Evolutionary conservation across 108 stramenopile species (phyloP).

Genomic region (Craspedostauros australis): DNA sequence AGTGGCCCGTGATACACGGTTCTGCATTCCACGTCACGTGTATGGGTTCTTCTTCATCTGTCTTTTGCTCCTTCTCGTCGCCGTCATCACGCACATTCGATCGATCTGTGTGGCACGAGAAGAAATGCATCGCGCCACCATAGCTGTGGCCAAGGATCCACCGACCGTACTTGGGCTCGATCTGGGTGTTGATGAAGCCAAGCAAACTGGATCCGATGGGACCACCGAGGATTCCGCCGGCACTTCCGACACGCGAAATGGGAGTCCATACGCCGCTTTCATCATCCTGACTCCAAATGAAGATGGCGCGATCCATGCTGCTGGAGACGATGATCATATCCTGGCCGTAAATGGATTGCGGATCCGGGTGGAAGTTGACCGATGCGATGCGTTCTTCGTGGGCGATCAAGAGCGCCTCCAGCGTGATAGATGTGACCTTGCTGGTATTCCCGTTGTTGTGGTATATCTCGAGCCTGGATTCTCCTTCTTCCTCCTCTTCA

Average conservation of each 20-base stretch:
- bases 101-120: slow-evolving; percentile 6
- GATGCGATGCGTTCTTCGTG: slow-evolving; percentile 84
- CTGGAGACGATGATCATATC: slow-evolving; percentile 60
- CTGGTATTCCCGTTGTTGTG: slow-evolving; percentile 5
- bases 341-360: slow-evolving; percentile 25
- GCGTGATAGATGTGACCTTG: slow-evolving; percentile 35
- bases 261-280: slow-evolving; percentile 70
- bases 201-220: slow-evolving; percentile 67
- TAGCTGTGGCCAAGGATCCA: slow-evolving; percentile 78
- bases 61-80: slow-evolving; percentile 2
- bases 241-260: slow-evolving; percentile 80
- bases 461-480: slow-evolving; percentile 53
- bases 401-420: slow-evolving; percentile 80
- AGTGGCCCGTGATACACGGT: slow-evolving; percentile 82
- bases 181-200: slow-evolving; percentile 56
- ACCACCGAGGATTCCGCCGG: slow-evolving; percentile 82
- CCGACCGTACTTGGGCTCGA: slow-evolving; percentile 32
- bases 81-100: not conserved
- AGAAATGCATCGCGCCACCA: slow-evolving; percentile 75
- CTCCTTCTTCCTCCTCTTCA: slow-evolving; percentile 55
- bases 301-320: slow-evolving; percentile 83
- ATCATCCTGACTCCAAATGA: slow-evolving; percentile 57
- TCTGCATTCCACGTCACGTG: slow-evolving; percentile 56
- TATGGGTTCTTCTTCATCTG: slow-evolving; percentile 34
- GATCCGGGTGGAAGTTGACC: slow-evolving; percentile 52